Conservation (phyloP, 2,329 filamentous ascomycete species). For the Gnomoniopsis sp. region DNA sequence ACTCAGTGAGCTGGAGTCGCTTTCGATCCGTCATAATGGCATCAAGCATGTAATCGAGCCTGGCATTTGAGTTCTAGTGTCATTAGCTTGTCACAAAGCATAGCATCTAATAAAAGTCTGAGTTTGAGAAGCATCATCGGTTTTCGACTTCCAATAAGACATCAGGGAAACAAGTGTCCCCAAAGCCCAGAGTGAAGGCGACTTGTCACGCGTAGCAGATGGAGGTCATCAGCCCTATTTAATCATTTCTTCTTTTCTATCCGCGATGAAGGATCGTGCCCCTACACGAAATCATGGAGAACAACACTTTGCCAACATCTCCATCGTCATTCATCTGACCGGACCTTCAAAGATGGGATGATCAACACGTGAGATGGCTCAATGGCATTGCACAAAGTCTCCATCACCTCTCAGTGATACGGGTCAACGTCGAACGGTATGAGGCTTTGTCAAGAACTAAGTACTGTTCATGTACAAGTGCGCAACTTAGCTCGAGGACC, state of each 20-base stretch:
- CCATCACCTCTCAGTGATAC: neutral
- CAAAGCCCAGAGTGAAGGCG: no score
- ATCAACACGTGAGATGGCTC: no score
- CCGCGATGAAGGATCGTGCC: no score
- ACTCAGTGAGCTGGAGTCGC: neutral
- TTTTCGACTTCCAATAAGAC: no score
- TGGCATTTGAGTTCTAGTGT: neutral
- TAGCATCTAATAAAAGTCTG: neutral
- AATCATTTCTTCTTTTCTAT: no score
- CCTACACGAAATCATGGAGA: no score
- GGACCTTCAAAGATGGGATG: no score
- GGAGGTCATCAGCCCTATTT: no score
- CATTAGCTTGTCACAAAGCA: neutral
- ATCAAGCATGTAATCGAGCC: neutral
- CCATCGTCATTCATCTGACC: no score
- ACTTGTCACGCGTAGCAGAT: no score
- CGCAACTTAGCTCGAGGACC: neutral
- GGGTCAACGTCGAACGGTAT: neutral
- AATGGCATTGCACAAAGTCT: neutral
- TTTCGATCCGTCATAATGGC: neutral
- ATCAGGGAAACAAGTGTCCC: no score
- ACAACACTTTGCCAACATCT: no score
- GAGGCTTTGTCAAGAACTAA: neutral
- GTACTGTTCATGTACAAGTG: neutral
- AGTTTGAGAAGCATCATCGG: neutral